Evolutionary conservation across 129 eudicot species (phyloP), one percentile per base, ranked within the genome.

Genomic region (Flaveria bidentis): DNA sequence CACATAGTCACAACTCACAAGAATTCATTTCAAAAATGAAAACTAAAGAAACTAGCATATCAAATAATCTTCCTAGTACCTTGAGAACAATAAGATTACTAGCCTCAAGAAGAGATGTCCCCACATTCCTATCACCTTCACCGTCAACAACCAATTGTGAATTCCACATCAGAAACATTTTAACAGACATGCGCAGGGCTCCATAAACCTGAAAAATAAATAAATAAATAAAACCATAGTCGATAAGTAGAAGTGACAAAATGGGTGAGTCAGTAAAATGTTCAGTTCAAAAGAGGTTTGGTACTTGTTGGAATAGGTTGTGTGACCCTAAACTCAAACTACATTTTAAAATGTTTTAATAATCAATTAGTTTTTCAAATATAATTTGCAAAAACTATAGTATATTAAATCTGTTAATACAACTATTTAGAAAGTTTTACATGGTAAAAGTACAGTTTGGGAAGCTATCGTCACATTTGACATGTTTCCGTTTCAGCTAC

Each of bases 91-190:
- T 83, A 78, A 91, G 92, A 77, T 95, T 95, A 72, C 97, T 95
- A 77, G 97, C 96, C 85, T 95, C 97, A 75, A 95, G 92, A 81
- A 85, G 74, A 26, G 99, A 95, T 55, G 96, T 95, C 73, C 84
- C 96, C 39, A 95, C 93, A 61, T 85, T 87, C 74, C 76, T 84
- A 82, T 95, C 99, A 79, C 97, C 99, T 52, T 88, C 99, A 25
- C 96, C 97, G 39, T 91, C 94, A 73, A 95, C 81, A 78, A 84
- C 65, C 92, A 95, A 75, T 70, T 76, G 80, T 46, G 99, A 91
- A 78, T 95, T 89, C 99, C 97, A 95, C 99, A 95, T 95, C 78
- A 95, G 66, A 69, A 95, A 95, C 88, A 95, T 95, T 86, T 95
- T 95, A 36, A 95, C 99, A 67, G 97, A 82, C 99, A 95, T 95